Base-by-base conservation (phyloP, 1,284 basidiomycete genomes). In the Quambalaria eucalypti region DNA sequence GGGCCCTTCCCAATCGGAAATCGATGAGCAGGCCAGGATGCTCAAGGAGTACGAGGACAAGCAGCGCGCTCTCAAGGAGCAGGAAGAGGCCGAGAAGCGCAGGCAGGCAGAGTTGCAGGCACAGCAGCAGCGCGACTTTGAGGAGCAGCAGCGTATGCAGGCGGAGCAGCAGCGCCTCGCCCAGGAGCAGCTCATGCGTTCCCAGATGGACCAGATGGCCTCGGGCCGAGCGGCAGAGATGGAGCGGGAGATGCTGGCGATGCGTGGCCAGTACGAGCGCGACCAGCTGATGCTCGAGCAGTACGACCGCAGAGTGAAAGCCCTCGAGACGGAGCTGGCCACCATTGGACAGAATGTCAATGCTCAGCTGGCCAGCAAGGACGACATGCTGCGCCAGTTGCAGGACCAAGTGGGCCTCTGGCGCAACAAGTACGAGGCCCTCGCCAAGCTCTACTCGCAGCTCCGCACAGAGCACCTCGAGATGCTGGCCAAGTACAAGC, bases 371-470 rank as follows among this genome's bases (percentile, higher is more conserved):
- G 77, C 80, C 53, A 87, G 88, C 50, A 98, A 98, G 78, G 95
- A 99, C 74, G 91, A 97, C 28, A 80, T 98, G 69, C 90, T 98
- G 74, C 86, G 85, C 73, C 90, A 95, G 76, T 83, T 99, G 12
- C 93, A 97, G 77, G 90, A 95, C 74, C 95, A 99, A 78, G 91
- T 96, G 60, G 87, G 85, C 6, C 79, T 95, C 23, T 99, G 95
- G 95, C 86, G 90, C 60, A 92, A 91, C 80, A 99, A 99, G 78
- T 99, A 98, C 78, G 95, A 99, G 77, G 90, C 93, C 0, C 82
- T 99, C 55, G 95, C 95, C 47, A 99, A 98, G 78, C 83, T 99
- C 7, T 99, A 99, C 81, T 95, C 90, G 67, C 95, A 98, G 76
- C 84, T 99, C 10, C 87, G 95, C 46, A 87, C 88, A 30, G 95